A percentile compares a stretch with the other conserved stretches of the same genome.
Evolutionary conservation across 176 grass and related monocot species (phyloP).

Genomic region (Miscanthus lutarioriparius): DNA sequence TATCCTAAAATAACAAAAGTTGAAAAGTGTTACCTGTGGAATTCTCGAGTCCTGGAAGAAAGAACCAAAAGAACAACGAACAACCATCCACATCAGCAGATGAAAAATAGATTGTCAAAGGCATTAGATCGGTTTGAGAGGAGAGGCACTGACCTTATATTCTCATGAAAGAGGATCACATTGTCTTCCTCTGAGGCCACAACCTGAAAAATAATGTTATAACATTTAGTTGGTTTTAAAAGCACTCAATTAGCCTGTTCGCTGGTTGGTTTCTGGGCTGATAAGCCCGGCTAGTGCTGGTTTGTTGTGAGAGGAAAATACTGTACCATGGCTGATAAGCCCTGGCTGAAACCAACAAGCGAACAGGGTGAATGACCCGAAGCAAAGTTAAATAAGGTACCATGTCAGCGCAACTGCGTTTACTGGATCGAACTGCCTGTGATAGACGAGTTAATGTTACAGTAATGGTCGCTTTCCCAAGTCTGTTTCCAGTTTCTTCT

Average conservation of each 20-base stretch:
- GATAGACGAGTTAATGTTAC: constrained; percentile 63
- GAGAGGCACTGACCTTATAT: constrained; percentile 65
- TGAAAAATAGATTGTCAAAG: constrained; percentile 1
- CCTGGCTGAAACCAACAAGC: too few species aligned
- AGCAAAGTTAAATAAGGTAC: constrained; percentile 3
- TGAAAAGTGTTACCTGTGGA: constrained; percentile 66
- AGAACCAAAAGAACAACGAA: constrained; percentile 29
- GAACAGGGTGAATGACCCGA: constrained; percentile 31
- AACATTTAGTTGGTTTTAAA: constrained; percentile 7
- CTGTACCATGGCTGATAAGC: too few species aligned
- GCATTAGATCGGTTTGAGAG: constrained; percentile 18
- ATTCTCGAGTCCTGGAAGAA: constrained; percentile 65
- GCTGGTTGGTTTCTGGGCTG: too few species aligned
- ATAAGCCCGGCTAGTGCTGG: too few species aligned
- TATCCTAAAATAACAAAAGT: constrained; percentile 13
- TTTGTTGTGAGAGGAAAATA: too few species aligned
- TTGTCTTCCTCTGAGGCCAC: constrained; percentile 95
- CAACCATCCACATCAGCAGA: constrained; percentile 41
- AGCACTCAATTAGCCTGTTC: too few species aligned
- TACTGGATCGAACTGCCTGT: constrained; percentile 54
- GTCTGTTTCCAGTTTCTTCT: constrained; percentile 59
- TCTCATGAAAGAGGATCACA: constrained; percentile 83
- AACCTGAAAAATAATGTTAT: constrained; percentile 55
- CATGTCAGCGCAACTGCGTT: constrained; percentile 47
- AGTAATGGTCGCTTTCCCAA: constrained; percentile 64